Conservation (phyloP, 768 basidiomycete genomes). For the Filobasidium floriforme region DNA sequence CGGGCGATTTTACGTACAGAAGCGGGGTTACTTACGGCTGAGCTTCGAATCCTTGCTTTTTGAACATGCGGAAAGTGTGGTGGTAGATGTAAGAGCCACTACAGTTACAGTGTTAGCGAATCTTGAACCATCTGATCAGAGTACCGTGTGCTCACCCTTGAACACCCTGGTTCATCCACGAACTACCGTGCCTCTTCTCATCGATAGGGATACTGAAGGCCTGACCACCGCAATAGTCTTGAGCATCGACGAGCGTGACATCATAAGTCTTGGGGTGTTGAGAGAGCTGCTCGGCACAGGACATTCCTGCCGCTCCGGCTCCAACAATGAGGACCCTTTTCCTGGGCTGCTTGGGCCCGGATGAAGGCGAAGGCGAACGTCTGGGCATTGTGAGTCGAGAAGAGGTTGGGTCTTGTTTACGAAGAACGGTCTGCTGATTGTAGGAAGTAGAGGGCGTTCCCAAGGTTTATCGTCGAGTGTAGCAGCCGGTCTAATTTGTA, state of each 20-base stretch:
- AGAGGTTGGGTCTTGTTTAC: not conserved
- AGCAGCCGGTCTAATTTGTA: too few species aligned
- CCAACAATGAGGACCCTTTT: conserved; percentile 49
- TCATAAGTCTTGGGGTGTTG: conserved; percentile 47
- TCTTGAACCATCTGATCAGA: conserved; percentile 20
- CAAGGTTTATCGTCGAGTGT: too few species aligned
- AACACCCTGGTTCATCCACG: conserved; percentile 50
- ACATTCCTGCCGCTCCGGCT: conserved; percentile 48
- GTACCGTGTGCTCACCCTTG: conserved; percentile 37
- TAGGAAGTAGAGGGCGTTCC: too few species aligned
- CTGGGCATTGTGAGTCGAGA: not conserved
- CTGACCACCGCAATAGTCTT: conserved; percentile 48
- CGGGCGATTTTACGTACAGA: not conserved
- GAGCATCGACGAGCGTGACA: conserved; percentile 45
- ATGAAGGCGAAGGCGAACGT: not conserved
- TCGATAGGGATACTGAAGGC: conserved; percentile 48
- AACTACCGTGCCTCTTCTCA: conserved; percentile 42
- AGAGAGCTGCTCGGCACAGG: conserved; percentile 46
- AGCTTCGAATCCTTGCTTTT: conserved; percentile 44
- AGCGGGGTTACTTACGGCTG: conserved; percentile 36
- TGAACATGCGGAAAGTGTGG: conserved; percentile 48
- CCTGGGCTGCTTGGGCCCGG: conserved; percentile 6
- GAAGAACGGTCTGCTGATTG: too few species aligned
- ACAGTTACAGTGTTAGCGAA: not conserved
- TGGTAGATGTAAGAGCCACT: conserved; percentile 43